Evolutionary conservation across 2,329 filamentous ascomycete species (phyloP), one percentile per base, ranked within the genome.

Genomic region (Tolypocladium ophioglossoides): DNA sequence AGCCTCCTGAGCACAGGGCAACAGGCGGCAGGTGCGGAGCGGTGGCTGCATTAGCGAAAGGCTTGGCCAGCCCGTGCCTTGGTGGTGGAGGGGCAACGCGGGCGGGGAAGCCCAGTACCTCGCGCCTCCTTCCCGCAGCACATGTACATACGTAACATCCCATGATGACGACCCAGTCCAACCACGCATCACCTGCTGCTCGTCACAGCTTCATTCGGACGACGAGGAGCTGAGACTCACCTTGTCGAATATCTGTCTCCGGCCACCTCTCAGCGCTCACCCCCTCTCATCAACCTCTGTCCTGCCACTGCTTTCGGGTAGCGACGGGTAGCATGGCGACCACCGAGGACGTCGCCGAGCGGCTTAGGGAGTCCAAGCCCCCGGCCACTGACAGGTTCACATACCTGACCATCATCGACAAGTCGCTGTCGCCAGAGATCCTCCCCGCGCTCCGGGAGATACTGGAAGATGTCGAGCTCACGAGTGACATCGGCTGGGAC

Each of bases 401-500:
- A 24, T 92, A 91, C 68, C 78, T 91, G 53, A 90, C 87, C 54
- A 84, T 91, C 58, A 73, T 92, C 63, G 86, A 90, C 67, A 83
- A 87, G 68, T 85, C 87, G 60, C 74, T 91, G 48, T 83, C 78
- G 6, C 77, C 82, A 20, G 82, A 85, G 56, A 77, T 85, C 56
- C 73, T 92, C 46, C 84, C 86, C 1, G 72, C 80, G 4, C 75
- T 92, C 48, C 80, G 89, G 61, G 77, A 85, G 24, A 81, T 88
- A 38, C 75, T 89, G 20, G 81, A 87, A 66, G 83, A 89, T 74
- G 74, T 77, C 11, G 75, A 80, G 55, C 74, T 91, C 54, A 89
- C 87, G 3, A 80, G 80, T 56, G 86, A 89, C 54, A 91, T 92
- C 62, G 89, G 89, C 51, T 94, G 89, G 89, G 89, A 94, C 66